These are phyloP conservation scores for Saccharomyces hybrid DNA, from an alignment of 1,139 yeast genomes.

Conservation along the genomic window DNA sequence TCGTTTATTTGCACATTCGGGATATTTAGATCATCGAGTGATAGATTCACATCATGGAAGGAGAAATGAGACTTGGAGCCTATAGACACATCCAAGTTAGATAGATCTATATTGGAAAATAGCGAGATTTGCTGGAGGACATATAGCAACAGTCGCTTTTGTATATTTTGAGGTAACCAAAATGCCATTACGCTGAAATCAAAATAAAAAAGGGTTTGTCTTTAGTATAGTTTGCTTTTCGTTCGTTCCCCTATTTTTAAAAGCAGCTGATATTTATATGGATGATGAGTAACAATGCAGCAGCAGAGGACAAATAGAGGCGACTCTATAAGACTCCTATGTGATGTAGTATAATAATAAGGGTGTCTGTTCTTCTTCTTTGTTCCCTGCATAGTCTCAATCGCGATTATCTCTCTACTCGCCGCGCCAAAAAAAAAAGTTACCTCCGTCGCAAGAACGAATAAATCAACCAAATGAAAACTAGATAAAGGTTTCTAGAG, in stretches of 20 bases:
- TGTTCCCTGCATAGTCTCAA: not conserved
- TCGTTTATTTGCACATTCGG: conserved; percentile 62
- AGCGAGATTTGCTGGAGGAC: conserved; percentile 75
- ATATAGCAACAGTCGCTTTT: conserved; percentile 70
- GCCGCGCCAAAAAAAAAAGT: not conserved
- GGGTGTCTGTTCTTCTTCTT: not conserved
- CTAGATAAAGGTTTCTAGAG: not conserved
- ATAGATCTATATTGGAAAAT: conserved; percentile 73
- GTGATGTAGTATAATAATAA: not conserved
- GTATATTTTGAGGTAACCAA: conserved; percentile 80
- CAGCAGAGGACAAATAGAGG: not conserved
- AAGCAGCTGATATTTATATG: not conserved
- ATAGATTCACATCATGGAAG: conserved; percentile 58
- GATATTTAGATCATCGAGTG: conserved; percentile 61
- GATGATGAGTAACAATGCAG: not conserved
- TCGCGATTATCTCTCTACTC: not conserved
- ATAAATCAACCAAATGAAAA: not conserved
- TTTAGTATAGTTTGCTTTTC: not conserved
- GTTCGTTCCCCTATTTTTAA: not conserved
- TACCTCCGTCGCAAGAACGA: not conserved
- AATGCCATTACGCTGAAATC: conserved; percentile 41
- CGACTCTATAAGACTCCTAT: not conserved
- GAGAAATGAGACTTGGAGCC: conserved; percentile 49
- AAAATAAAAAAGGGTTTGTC: not conserved
- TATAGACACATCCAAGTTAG: conserved; percentile 72